Evolutionary conservation across 805 yeast genomes (phyloP).

Genomic region (Saturnispora saitoi): DNA sequence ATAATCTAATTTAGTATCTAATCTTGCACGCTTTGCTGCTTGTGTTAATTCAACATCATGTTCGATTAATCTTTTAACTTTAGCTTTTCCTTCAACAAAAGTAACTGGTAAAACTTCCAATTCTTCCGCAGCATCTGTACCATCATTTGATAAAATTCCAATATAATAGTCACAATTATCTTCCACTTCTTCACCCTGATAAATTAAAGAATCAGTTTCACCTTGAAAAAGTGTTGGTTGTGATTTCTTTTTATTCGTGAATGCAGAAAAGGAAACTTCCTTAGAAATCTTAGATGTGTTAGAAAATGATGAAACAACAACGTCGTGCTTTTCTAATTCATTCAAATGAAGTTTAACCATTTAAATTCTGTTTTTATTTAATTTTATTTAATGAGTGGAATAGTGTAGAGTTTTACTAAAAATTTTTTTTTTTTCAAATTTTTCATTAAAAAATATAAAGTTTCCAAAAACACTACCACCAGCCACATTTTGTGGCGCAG

Average conservation of each 20-base stretch:
- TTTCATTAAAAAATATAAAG: too few relatives aligned
- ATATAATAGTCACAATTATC: conserved; percentile 51
- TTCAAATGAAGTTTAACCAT: conserved; percentile 5
- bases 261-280: conserved; percentile 54
- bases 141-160: conserved; percentile 67
- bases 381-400: neutral
- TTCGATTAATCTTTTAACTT: conserved; percentile 28
- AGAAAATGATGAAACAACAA: conserved; percentile 58
- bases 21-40: conserved; percentile 9
- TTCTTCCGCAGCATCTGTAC: conserved; percentile 31
- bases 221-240: conserved; percentile 54
- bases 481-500: neutral
- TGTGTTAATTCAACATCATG: conserved; percentile 12
- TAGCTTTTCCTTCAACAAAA: conserved; percentile 19
- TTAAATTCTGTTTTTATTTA: neutral
- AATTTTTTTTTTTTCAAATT: neutral
- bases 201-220: conserved; percentile 63
- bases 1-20: conserved; percentile 8
- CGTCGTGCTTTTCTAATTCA: conserved; percentile 6
- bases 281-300: conserved; percentile 63
- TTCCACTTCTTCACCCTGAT: conserved; percentile 47
- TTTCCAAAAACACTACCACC: neutral
- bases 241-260: conserved; percentile 35
- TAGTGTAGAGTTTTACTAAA: neutral
- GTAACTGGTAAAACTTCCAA: conserved; percentile 44